Base-by-base conservation (phyloP, 805 yeast genomes). In the Metschnikowia vanudenii region DNA sequence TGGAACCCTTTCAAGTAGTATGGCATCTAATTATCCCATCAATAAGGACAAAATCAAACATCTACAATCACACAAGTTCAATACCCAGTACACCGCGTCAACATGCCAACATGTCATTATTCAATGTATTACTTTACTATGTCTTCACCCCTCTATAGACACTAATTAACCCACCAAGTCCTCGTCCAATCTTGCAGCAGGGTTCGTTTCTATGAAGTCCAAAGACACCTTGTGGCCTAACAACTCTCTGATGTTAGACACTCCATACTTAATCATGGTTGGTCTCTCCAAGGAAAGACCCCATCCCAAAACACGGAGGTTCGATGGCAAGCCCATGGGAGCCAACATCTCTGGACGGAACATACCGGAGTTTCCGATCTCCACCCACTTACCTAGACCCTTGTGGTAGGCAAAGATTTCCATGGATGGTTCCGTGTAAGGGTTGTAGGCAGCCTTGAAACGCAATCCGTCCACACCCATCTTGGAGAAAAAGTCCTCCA, bases 311-410 rank as follows among this genome's bases (percentile, higher is more conserved):
- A 92, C 98, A 67, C 97, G 80, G 74, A 95, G 70, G 65, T 88
- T 86, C 74, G 84, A 84, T 50, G 99, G 99, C 62, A 94, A 79
- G 30, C 99, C 99, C 98, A 94, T 92, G 37, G 96, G 75, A 73
- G 90, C 97, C 65, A 95, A 78, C 99, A 94, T 94, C 74, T 94
- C 99, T 12, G 99, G 99, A 73, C 99, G 84, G 79, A 94, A 94
- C 96, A 94, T 86, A 68, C 99, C 99, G 16, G 97, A 90, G 78
- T 94, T 94, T 69, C 99, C 99, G 62, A 94, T 92, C 76, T 94
- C 99, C 53, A 94, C 99, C 99, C 99, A 95, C 68, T 89, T 94
- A 58, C 79, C 84, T 60, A 94, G 79, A 41, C 97, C 97, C 59
- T 82, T 84, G 72, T 94, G 99, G 86, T 88, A 94, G 41, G 97